A percentile compares a stretch with the other conserved stretches of the same genome.
These are phyloP conservation scores for Trichosporon asahii DNA, from an alignment of 1,284 basidiomycete species.

Conservation along the genomic window DNA sequence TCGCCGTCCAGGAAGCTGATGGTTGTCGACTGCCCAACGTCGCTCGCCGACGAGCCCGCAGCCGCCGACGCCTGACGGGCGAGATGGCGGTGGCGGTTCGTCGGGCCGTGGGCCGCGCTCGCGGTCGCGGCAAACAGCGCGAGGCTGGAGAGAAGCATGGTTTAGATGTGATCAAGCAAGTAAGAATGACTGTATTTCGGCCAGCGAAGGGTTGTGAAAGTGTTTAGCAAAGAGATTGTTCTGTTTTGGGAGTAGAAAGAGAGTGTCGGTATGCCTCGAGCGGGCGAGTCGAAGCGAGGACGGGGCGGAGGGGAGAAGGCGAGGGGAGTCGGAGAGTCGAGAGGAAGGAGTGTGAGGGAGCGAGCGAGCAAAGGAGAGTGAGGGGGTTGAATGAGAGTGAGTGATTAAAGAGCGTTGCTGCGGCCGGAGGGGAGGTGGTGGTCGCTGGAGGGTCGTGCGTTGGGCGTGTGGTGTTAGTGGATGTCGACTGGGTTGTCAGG, in stretches of 20 bases:
- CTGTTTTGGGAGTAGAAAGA: background rate
- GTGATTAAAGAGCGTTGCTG: background rate
- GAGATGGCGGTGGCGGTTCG: background rate
- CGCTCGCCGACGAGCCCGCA: background rate
- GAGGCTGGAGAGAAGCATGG: background rate
- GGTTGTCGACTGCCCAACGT: background rate
- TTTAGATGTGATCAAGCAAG: background rate
- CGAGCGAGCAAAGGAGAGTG: background rate
- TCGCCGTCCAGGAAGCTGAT: conserved; percentile 11
- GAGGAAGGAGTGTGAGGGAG: background rate
- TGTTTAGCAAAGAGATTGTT: background rate
- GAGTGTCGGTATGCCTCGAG: background rate
- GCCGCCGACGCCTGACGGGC: background rate
- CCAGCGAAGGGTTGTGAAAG: background rate
- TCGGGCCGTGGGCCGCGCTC: background rate
- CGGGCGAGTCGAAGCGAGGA: background rate
- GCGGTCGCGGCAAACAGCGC: background rate
- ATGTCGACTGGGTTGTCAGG: background rate
- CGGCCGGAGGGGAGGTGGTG: background rate
- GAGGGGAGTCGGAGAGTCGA: background rate
- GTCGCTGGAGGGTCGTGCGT: background rate
- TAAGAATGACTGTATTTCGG: background rate
- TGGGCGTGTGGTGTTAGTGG: background rate
- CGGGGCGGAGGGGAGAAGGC: background rate
- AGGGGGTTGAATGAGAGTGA: background rate